Conservation (phyloP, 139 green algal genomes). For the Chlamydomonas incerta region DNA sequence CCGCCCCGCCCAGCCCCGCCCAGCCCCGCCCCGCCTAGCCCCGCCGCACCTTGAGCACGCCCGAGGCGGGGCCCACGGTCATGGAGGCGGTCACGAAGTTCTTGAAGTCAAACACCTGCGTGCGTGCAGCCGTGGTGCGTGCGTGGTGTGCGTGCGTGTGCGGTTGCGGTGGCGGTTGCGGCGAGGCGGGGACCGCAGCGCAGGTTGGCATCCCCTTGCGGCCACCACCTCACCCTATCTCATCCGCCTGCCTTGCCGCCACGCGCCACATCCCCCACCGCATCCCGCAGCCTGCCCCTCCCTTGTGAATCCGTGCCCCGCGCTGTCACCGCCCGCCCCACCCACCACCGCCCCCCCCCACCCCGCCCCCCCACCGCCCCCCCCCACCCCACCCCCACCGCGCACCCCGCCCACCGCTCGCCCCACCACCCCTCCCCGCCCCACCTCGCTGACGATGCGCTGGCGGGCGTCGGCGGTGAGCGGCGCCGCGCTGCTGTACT, state of each 20-base stretch:
- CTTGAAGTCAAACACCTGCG: conserved; percentile 51
- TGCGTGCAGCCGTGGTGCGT: too few relatives aligned
- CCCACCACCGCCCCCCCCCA: background rate
- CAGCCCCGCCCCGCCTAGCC: background rate
- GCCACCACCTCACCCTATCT: background rate
- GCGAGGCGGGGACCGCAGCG: background rate
- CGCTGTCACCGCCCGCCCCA: too few relatives aligned
- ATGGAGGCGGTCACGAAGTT: conserved; percentile 68
- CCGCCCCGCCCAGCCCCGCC: background rate
- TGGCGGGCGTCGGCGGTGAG: conserved; percentile 78
- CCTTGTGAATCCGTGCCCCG: too few relatives aligned
- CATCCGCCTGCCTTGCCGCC: too few relatives aligned
- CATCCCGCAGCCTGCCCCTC: too few relatives aligned
- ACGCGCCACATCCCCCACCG: too few relatives aligned
- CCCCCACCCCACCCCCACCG: background rate
- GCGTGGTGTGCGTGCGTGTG: too few relatives aligned
- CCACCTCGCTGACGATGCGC: conserved; percentile 84
- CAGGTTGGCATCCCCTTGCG: too few relatives aligned
- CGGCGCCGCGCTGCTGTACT: conserved; percentile 48
- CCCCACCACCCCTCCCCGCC: background rate
- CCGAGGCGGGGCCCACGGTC: conserved; percentile 67
- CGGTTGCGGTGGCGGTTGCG: too few relatives aligned
- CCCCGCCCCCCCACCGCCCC: too few relatives aligned
- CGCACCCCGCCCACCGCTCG: background rate
- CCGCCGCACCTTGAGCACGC: conserved; percentile 42